Base-by-base conservation (phyloP, 139 green algal genomes). In the Deuterostichococcus epilithicus region DNA sequence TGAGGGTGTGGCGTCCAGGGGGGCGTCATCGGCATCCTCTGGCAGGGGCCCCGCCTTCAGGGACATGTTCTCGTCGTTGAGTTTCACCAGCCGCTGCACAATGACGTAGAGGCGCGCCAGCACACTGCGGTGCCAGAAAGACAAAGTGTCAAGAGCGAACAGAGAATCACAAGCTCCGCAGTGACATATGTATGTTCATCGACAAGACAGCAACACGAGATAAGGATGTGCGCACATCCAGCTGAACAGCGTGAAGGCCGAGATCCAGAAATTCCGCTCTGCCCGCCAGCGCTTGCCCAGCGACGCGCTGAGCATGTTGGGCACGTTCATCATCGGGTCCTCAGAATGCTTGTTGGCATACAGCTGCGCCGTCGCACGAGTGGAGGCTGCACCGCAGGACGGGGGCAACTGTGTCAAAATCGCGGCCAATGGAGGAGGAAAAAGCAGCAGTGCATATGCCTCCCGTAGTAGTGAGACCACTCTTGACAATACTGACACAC, bases 191-290 rank as follows among this genome's bases (percentile, higher is more conserved):
- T 13, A 52, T 52, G 42, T 13, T 8, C 42, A 52, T 23, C 8
- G 42, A 52, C 13, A 13, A 8, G 42, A 52, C 42, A 52, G 42
- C 42, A 52, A 52, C 13, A 23, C 8, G 13, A 52, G 42, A 13
- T 52, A 23, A 13, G 52, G 52, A 63, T 34, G 73, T 33, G 32
- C 32, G 72, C 42, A 81, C 76, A 74, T 74, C 80, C 80, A 85
- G 8, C 77, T 39, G 5, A 58, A 70, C 67, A 85, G 82, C 36
- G 70, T 77, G 67, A 80, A 58, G 52, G 82, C 73, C 39, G 68
- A 37, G 33, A 88, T 79, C 84, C 83, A 89, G 44, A 88, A 75
- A 67, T 90, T 90, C 33, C 85, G 80, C 78, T 90, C 85, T 6
- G 77, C 72, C 1, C 86, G 68, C 86, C 86, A 91, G 35, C 79